Percentiles rank a stretch among this genome's conserved stretches.
phyloP scores from a whole-genome alignment of 2,329 filamentous ascomycete genomes.

The Paecilomyces niveus region DNA sequence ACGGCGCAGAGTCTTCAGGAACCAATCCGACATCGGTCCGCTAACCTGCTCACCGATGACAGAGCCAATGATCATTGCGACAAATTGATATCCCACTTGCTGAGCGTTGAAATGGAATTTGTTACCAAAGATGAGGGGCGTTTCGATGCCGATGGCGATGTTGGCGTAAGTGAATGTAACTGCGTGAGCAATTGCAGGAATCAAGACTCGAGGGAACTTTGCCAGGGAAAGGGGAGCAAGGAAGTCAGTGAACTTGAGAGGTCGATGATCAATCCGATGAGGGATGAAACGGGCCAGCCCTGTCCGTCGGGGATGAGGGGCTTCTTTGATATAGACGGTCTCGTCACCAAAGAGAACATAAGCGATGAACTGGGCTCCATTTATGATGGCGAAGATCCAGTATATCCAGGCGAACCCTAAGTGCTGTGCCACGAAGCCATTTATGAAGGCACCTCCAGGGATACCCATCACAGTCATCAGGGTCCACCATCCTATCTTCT shows the following conservation, averaged over 20 bases:
- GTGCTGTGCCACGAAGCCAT: conserved; percentile 39
- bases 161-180: conserved; percentile 50
- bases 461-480: conserved; percentile 42
- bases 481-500: conserved; percentile 50
- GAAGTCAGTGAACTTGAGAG: conserved; percentile 41
- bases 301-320: conserved; percentile 8
- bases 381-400: conserved; percentile 51
- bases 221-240: conserved; percentile 41
- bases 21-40: conserved; percentile 44
- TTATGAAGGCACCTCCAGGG: conserved; percentile 27
- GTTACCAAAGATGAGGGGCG: conserved; percentile 49
- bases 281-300: conserved; percentile 26
- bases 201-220: conserved; percentile 37
- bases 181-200: conserved; percentile 47
- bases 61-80: conserved; percentile 51
- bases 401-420: conserved; percentile 52
- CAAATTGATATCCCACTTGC: conserved; percentile 52
- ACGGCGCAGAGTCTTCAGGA: conserved; percentile 39
- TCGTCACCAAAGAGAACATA: conserved; percentile 49
- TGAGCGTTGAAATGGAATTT: conserved; percentile 51
- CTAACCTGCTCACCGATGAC: conserved; percentile 54
- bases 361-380: conserved; percentile 46
- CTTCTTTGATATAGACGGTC: conserved; percentile 43
- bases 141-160: conserved; percentile 50
- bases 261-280: conserved; percentile 42